These are phyloP conservation scores for Trypanosoma scelopori DNA, from an alignment of 208 protist genomes.

Conservation along the genomic window DNA sequence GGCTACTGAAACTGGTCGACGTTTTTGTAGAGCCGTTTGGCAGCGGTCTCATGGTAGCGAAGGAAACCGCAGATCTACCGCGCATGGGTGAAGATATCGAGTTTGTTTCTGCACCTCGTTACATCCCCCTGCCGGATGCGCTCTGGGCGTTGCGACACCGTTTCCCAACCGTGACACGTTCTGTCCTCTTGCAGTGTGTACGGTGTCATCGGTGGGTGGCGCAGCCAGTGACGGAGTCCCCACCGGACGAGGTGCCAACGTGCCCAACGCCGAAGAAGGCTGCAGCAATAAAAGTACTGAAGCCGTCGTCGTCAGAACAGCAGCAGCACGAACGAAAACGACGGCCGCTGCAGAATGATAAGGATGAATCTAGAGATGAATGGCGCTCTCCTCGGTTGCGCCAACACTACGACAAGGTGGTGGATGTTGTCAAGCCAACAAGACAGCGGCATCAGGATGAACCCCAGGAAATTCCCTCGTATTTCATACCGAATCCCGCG, in stretches of 20 bases:
- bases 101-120: constrained; percentile 29
- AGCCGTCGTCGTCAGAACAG: not conserved
- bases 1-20: too few species aligned
- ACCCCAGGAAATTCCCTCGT: constrained; percentile 8
- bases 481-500: constrained; percentile 71
- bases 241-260: constrained; percentile 38
- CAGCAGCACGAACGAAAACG: not conserved
- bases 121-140: constrained; percentile 55
- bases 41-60: not conserved
- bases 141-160: constrained; percentile 48
- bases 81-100: not conserved
- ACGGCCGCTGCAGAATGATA: not conserved
- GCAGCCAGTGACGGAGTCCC: constrained; percentile 36
- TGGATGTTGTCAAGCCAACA: constrained; percentile 15
- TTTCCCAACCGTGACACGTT: constrained; percentile 63
- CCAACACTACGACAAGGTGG: constrained; percentile 20
- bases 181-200: constrained; percentile 67
- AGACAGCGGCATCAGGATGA: constrained; percentile 1
- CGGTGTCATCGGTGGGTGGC: constrained; percentile 76
- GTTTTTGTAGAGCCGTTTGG: too few species aligned
- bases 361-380: constrained; percentile 8
- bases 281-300: not conserved
- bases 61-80: not conserved
- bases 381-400: constrained; percentile 26
- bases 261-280: constrained; percentile 10